phyloP scores from a whole-genome alignment of 73 alveolate genomes.

The Stentor coeruleus region DNA sequence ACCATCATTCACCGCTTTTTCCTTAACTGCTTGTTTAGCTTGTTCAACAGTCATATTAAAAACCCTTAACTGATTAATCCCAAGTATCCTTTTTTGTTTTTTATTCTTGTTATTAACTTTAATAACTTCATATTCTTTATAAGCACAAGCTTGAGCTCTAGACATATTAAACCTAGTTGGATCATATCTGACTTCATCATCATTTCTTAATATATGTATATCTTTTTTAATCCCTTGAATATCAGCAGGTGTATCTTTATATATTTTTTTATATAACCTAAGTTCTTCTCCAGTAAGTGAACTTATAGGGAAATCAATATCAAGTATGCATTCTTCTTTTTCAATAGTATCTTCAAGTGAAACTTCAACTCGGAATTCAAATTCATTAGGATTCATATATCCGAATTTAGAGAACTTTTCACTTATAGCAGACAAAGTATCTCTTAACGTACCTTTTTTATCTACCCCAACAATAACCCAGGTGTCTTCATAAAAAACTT shows the following conservation, averaged over 20 bases:
- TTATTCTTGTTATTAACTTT: neutral
- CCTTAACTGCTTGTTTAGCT: constrained; percentile 2
- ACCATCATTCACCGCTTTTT: neutral
- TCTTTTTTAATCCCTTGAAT: neutral
- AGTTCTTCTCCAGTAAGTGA: neutral
- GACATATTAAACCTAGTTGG: neutral
- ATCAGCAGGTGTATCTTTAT: neutral
- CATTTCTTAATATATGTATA: neutral
- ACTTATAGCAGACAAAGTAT: neutral
- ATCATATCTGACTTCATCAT: constrained; percentile 1
- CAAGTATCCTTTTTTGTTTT: constrained; percentile 13
- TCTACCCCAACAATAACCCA: neutral
- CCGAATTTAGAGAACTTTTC: neutral
- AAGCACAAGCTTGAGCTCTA: constrained; percentile 16
- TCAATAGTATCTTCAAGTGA: neutral
- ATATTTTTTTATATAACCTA: neutral
- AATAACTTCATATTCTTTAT: neutral
- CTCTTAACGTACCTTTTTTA: neutral
- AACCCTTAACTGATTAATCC: neutral
- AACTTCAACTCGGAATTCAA: neutral
- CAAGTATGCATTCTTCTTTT: constrained; percentile 4
- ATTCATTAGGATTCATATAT: neutral
- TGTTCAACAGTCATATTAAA: neutral
- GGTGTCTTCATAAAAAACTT: neutral
- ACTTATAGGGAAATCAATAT: neutral